Evolutionary conservation across 225 moss, liverwort and hornwort species (phyloP).

Genomic region (Physcomitrellopsis africana): DNA sequence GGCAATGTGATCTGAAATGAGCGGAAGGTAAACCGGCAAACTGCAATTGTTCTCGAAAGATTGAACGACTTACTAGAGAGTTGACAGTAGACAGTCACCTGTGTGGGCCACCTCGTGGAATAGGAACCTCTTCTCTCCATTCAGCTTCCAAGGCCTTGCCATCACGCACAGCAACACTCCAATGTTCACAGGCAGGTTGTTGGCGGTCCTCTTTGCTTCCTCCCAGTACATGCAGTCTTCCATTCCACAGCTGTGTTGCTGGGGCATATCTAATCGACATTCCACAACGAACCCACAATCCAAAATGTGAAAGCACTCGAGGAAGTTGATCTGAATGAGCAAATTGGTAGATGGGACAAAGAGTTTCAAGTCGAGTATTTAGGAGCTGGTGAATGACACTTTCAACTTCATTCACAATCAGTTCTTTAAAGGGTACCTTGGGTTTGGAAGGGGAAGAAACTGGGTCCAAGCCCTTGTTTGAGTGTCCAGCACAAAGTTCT

Average conservation of each 20-base stretch:
- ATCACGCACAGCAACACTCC: slow-evolving; percentile 53
- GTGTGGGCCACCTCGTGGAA: slow-evolving; percentile 63
- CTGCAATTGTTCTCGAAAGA: neutral
- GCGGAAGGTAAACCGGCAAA: neutral
- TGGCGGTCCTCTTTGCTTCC: slow-evolving; percentile 61
- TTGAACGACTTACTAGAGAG: neutral
- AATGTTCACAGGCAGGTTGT: slow-evolving; percentile 55
- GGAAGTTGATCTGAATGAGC: neutral
- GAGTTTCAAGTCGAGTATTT: neutral
- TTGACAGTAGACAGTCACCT: slow-evolving; percentile 24
- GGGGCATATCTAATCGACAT: slow-evolving; percentile 48
- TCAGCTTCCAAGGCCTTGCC: slow-evolving; percentile 48
- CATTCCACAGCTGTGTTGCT: slow-evolving; percentile 58
- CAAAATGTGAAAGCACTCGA: neutral
- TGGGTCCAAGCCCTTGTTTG: slow-evolving; percentile 42
- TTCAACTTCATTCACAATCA: neutral
- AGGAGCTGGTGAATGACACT: neutral
- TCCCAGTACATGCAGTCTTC: slow-evolving; percentile 58
- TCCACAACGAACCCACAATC: neutral
- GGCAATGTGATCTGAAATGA: neutral
- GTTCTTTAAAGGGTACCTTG: slow-evolving; percentile 32
- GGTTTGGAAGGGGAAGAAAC: slow-evolving; percentile 49
- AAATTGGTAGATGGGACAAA: neutral
- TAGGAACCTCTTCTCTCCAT: slow-evolving; percentile 52
- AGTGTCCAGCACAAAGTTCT: slow-evolving; percentile 55